Conservation (phyloP, 495 filamentous ascomycete species). For the Chaetomidium leptoderma region DNA sequence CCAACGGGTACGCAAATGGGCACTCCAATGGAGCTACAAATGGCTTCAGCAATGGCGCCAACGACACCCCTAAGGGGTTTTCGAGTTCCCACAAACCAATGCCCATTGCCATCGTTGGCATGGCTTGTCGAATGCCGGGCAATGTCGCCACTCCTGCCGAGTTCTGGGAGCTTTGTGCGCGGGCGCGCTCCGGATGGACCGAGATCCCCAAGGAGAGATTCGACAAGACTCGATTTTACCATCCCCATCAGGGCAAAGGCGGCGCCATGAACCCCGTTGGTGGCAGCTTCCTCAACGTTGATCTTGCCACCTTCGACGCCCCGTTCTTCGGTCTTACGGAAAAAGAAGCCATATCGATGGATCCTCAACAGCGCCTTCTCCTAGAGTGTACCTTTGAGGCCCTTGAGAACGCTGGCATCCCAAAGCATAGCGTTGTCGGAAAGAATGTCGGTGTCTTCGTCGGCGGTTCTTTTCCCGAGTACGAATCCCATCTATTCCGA, state of each 20-base stretch:
- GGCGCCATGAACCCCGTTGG: conserved; percentile 71
- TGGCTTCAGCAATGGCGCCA: conserved; percentile 22
- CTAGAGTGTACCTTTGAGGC: conserved; percentile 82
- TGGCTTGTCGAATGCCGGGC: conserved; percentile 51
- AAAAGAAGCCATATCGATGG: conserved; percentile 70
- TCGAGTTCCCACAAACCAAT: conserved; percentile 23
- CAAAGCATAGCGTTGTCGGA: conserved; percentile 68
- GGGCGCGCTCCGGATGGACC: conserved; percentile 55
- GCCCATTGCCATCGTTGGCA: conserved; percentile 56
- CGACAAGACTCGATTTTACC: conserved; percentile 61
- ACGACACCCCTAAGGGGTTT: not conserved
- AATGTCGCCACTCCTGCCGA: conserved; percentile 52
- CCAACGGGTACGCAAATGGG: conserved; percentile 22
- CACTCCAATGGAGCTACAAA: conserved; percentile 7
- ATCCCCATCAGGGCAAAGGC: conserved; percentile 69
- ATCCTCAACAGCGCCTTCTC: conserved; percentile 77
- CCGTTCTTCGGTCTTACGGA: conserved; percentile 61
- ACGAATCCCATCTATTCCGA: conserved; percentile 64
- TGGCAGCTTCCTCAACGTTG: conserved; percentile 69
- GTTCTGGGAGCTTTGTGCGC: conserved; percentile 57
- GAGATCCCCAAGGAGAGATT: conserved; percentile 69
- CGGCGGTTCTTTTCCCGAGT: conserved; percentile 81
- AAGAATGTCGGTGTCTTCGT: conserved; percentile 80
- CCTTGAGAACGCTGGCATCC: conserved; percentile 80
- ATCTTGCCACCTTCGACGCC: conserved; percentile 58